Conservation (phyloP, 2,329 filamentous ascomycete genomes). For the Phialophora tarda region DNA sequence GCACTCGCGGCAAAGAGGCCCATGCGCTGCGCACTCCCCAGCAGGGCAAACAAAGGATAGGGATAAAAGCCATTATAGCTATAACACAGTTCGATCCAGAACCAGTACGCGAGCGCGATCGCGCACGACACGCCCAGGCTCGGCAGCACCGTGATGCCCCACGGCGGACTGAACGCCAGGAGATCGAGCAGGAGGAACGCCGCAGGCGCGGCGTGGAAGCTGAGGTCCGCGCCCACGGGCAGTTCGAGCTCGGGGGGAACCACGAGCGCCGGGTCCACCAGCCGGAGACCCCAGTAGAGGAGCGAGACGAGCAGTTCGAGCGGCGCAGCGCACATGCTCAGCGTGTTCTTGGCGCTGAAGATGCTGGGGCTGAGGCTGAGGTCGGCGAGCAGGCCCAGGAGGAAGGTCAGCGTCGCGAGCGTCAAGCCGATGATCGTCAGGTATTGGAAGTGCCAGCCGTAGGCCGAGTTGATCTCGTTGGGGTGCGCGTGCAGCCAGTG, state of each 20-base stretch:
- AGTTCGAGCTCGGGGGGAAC: slow-evolving; percentile 37
- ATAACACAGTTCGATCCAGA: slow-evolving; percentile 68
- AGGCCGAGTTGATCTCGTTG: slow-evolving; percentile 60
- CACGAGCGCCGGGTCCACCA: slow-evolving; percentile 47
- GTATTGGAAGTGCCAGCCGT: slow-evolving; percentile 70
- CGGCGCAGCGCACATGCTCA: slow-evolving; percentile 63
- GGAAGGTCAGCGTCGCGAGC: slow-evolving; percentile 62
- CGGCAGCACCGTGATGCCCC: slow-evolving; percentile 60
- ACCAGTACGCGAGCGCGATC: slow-evolving; percentile 66
- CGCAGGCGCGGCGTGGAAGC: slow-evolving; percentile 60
- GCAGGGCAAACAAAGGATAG: slow-evolving; percentile 78
- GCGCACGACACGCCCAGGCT: slow-evolving; percentile 56
- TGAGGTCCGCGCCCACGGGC: slow-evolving; percentile 46
- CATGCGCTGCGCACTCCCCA: slow-evolving; percentile 69
- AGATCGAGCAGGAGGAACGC: slow-evolving; percentile 61
- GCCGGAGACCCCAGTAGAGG: slow-evolving; percentile 65
- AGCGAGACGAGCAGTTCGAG: slow-evolving; percentile 65
- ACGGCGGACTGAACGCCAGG: slow-evolving; percentile 65
- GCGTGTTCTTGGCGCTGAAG: slow-evolving; percentile 63
- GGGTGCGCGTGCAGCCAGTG: slow-evolving; percentile 53
- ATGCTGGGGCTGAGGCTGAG: slow-evolving; percentile 57
- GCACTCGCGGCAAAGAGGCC: slow-evolving; percentile 74
- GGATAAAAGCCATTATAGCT: slow-evolving; percentile 68
- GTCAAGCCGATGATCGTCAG: slow-evolving; percentile 67
- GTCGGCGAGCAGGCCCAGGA: slow-evolving; percentile 61